phyloP scores from a whole-genome alignment of 352 stramenopile genomes.

The Globisporangium spiculum region DNA sequence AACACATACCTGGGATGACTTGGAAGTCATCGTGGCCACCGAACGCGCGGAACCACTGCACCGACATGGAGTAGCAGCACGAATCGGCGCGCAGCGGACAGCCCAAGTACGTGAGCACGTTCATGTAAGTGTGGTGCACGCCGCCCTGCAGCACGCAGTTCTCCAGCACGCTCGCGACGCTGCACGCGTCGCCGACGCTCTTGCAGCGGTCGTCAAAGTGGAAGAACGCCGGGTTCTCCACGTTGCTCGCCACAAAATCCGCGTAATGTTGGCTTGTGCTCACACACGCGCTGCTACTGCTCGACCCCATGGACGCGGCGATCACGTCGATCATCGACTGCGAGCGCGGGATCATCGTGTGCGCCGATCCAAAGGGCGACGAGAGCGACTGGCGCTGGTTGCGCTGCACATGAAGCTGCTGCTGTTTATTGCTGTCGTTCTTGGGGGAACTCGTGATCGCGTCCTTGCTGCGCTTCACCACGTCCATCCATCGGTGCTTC shows the following conservation, averaged over 20 bases:
- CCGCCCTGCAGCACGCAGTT: slow-evolving; percentile 75
- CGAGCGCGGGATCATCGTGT: slow-evolving; percentile 15
- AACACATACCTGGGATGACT: slow-evolving; percentile 43
- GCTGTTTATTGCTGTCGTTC: slow-evolving; percentile 14
- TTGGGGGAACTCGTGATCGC: slow-evolving; percentile 34
- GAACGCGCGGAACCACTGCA: slow-evolving; percentile 79
- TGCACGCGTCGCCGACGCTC: slow-evolving; percentile 46
- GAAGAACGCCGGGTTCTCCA: slow-evolving; percentile 45
- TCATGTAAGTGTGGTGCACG: slow-evolving; percentile 83
- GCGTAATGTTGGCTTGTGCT: neutral
- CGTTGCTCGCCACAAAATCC: slow-evolving; percentile 16
- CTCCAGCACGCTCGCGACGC: slow-evolving; percentile 63
- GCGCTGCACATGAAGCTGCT: slow-evolving; percentile 1
- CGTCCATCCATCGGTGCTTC: slow-evolving; percentile 73
- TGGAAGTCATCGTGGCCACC: slow-evolving; percentile 67
- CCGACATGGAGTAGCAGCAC: slow-evolving; percentile 65
- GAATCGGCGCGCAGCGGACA: slow-evolving; percentile 50
- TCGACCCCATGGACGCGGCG: slow-evolving; percentile 8
- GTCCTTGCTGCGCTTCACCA: slow-evolving; percentile 49
- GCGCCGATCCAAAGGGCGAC: slow-evolving; percentile 13
- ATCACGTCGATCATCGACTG: slow-evolving; percentile 21
- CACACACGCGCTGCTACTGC: neutral
- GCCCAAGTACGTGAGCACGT: slow-evolving; percentile 72
- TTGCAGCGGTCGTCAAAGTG: slow-evolving; percentile 58
- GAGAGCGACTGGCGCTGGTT: slow-evolving; percentile 26